Conservation (phyloP, 2,329 filamentous ascomycete genomes). For the Aspergillus pseudoviridinutans region DNA sequence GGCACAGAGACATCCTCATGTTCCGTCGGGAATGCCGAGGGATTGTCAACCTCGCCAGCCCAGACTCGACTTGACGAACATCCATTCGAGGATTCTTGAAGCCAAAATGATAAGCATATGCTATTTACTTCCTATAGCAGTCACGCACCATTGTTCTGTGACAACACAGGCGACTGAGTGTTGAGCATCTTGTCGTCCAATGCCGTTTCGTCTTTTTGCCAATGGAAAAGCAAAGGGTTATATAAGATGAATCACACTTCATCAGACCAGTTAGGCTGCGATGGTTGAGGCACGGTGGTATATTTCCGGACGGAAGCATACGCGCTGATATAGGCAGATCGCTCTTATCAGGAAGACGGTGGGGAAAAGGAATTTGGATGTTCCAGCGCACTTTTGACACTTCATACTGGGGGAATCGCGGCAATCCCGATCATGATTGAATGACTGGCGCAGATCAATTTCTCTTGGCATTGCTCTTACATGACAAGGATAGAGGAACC, state of each 20-base stretch:
- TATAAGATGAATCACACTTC: neutral
- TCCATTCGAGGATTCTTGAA: neutral
- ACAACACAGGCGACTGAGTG: neutral
- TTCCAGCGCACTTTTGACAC: neutral
- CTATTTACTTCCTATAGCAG: neutral
- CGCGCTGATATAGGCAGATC: neutral
- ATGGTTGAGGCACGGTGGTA: neutral
- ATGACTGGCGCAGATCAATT: neutral
- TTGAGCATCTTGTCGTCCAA: neutral
- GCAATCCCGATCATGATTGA: neutral
- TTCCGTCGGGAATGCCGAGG: neutral
- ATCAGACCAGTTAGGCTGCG: neutral
- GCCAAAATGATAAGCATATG: neutral
- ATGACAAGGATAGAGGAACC: neutral
- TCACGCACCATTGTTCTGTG: neutral
- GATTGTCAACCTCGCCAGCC: neutral
- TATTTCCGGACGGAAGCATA: neutral
- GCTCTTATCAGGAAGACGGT: neutral
- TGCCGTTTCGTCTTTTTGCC: neutral
- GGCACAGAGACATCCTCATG: neutral
- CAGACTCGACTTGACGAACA: neutral
- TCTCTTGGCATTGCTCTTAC: neutral
- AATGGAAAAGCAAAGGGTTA: neutral
- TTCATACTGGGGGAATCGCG: neutral
- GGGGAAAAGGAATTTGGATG: neutral